A percentile compares a stretch with the other conserved stretches of the same genome.
phyloP scores from a whole-genome alignment of 116 monocot genomes.

The Dioscorea cayenensis region DNA sequence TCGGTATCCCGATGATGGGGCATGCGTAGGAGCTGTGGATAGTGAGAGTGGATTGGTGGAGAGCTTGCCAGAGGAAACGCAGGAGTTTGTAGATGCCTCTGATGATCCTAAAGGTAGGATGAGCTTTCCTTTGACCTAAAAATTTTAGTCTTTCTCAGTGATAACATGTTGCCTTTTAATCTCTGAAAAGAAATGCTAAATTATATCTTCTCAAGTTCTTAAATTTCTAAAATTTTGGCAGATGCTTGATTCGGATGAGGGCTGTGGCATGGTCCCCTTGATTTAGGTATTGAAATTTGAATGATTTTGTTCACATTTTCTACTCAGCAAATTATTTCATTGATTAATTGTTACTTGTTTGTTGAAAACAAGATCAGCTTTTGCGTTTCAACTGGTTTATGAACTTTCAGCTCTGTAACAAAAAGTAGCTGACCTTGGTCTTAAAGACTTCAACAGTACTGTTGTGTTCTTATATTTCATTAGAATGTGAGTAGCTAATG shows the following conservation, averaged over 20 bases:
- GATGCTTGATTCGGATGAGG: not conserved
- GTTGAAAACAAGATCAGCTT: no score
- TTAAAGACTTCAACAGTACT: no score
- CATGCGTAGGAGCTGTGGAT: not conserved
- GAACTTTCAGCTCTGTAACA: no score
- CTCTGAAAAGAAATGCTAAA: not conserved
- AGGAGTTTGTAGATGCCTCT: conserved; percentile 34
- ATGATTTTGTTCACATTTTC: no score
- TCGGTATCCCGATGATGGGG: conserved; percentile 48
- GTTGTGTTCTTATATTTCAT: no score
- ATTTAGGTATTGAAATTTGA: not conserved
- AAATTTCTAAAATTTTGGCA: not conserved
- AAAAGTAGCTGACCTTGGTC: no score
- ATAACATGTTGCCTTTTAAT: not conserved
- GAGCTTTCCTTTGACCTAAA: not conserved
- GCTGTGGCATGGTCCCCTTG: not conserved
- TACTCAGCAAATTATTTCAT: no score
- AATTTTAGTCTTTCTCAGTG: not conserved
- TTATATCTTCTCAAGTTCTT: no score
- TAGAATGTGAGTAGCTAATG: no score
- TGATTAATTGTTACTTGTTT: no score
- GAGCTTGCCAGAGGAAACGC: conserved; percentile 39
- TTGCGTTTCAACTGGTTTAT: no score
- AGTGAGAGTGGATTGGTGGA: not conserved
- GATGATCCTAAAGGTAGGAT: conserved; percentile 13